phyloP scores from a whole-genome alignment of 768 basidiomycete genomes.

The Mycena olivaceomarginata region DNA sequence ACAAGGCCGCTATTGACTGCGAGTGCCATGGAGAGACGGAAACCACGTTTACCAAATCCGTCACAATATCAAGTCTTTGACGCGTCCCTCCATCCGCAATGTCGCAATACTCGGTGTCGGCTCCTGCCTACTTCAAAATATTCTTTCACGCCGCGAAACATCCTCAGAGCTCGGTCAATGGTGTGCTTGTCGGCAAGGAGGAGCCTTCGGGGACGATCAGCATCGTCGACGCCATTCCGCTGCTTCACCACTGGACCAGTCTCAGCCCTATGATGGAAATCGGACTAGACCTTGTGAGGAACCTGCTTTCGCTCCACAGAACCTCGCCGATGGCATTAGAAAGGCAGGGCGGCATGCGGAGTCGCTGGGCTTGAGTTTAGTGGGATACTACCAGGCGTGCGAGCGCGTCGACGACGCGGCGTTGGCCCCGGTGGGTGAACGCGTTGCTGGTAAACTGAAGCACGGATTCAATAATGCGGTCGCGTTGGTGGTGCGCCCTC shows the following conservation, averaged over 20 bases:
- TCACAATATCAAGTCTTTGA: slow-evolving; percentile 12
- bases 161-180: slow-evolving; percentile 85
- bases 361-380: slow-evolving; percentile 70
- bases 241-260: slow-evolving; percentile 91
- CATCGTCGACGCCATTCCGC: slow-evolving; percentile 82
- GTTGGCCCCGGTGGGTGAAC: slow-evolving; percentile 81
- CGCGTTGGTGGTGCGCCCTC: slow-evolving; percentile 78
- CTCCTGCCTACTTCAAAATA: slow-evolving; percentile 82
- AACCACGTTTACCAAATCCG: slow-evolving; percentile 2
- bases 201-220: slow-evolving; percentile 58
- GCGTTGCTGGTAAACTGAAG: slow-evolving; percentile 74
- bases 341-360: slow-evolving; percentile 79
- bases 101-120: slow-evolving; percentile 71
- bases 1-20: slow-evolving; percentile 39
- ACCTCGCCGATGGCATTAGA: slow-evolving; percentile 27
- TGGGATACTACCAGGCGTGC: slow-evolving; percentile 87
- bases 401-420: slow-evolving; percentile 77
- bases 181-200: slow-evolving; percentile 81
- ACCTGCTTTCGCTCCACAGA: neutral
- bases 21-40: slow-evolving; percentile 20
- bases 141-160: slow-evolving; percentile 89
- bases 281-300: slow-evolving; percentile 83
- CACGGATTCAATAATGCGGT: slow-evolving; percentile 75
- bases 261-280: slow-evolving; percentile 93
- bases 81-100: slow-evolving; percentile 30